Evolutionary conservation across 2,329 filamentous ascomycete species (phyloP), one percentile per base, ranked within the genome.

Genomic region (Alternaria brassicae): DNA sequence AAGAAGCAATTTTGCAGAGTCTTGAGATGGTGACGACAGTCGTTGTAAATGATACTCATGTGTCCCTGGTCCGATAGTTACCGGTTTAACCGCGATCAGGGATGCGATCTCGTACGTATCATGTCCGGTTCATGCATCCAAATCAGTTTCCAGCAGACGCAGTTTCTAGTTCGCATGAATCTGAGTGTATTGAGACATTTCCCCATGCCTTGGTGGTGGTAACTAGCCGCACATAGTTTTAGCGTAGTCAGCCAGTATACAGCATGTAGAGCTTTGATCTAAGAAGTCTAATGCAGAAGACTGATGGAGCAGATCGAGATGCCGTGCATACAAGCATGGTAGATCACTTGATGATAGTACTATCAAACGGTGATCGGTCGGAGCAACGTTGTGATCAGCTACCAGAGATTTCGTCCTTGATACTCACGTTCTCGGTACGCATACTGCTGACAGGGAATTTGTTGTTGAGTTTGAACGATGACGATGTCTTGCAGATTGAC

Each of bases 161-260:
- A 21, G 17, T 21, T 50, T 5, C 19, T 23, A 15, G 12, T 34
- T 34, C 28, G 28, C 17, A 47, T 32, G 5, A 8, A 13, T 32
- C 17, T 13, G 17, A 21, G 17, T 39, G 17, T 21, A 21, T 39
- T 12, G 17, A 39, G 36, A 9, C 17, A 39, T 21, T 6, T 39
- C 17, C 17, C 27, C 28, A 34, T 32, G 28, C 44, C 8, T 12
- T 39, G 17, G 17, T 21, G 36, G 17, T 21, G 17, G 36, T 23
- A 15, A 23, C 12, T 79, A 96, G 95, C 82, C 92, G 96, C 61
- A 96, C 93, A 27, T 91, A 90, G 19, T 23, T 40, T 7, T 48
- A 27, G 32, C 30, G 19, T 47, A 27, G 41, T 23, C 41, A 76
- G 96, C 96, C 84, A 96, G 96, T 0, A 91, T 91, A 54, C 25